A percentile compares a stretch with the other conserved stretches of the same genome.
Evolutionary conservation across 768 basidiomycete genomes (phyloP).

Genomic region (Termitomyces titanicus): DNA sequence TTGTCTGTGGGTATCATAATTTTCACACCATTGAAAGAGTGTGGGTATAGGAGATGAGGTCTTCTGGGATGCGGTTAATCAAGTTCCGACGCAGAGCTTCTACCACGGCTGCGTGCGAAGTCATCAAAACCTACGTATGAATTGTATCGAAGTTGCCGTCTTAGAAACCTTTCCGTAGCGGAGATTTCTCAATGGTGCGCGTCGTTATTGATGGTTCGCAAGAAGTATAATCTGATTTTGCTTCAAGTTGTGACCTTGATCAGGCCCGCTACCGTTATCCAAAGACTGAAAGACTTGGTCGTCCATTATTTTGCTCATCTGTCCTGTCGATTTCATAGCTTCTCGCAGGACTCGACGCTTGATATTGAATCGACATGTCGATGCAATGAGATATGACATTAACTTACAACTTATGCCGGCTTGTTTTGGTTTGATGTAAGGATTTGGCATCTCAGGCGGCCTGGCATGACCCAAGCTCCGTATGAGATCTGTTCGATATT

Average conservation of each 20-base stretch:
- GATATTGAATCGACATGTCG: conserved; percentile 57
- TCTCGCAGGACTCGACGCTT: conserved; percentile 56
- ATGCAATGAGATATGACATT: too few species aligned
- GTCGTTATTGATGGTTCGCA: too few species aligned
- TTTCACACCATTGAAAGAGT: conserved; percentile 5
- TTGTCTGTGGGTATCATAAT: not conserved
- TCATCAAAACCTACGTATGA: conserved; percentile 41
- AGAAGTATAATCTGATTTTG: conserved; percentile 16
- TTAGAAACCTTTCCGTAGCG: too few species aligned
- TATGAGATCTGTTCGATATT: too few species aligned
- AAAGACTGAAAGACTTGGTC: conserved; percentile 42
- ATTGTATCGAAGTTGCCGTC: conserved; percentile 45
- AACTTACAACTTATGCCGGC: too few species aligned
- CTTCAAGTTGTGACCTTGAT: conserved; percentile 41
- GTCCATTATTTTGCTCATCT: not conserved
- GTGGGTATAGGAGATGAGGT: conserved; percentile 59
- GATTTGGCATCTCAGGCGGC: conserved; percentile 35
- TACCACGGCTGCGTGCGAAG: conserved; percentile 48
- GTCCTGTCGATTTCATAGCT: conserved; percentile 26
- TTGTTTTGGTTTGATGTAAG: too few species aligned
- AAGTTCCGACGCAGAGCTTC: conserved; percentile 52
- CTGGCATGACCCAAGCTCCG: too few species aligned
- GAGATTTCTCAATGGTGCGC: conserved; percentile 48
- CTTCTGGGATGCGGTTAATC: conserved; percentile 50
- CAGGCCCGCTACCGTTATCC: too few species aligned